phyloP scores from a whole-genome alignment of 805 yeast genomes.

The Wickerhamiella occidentalis region DNA sequence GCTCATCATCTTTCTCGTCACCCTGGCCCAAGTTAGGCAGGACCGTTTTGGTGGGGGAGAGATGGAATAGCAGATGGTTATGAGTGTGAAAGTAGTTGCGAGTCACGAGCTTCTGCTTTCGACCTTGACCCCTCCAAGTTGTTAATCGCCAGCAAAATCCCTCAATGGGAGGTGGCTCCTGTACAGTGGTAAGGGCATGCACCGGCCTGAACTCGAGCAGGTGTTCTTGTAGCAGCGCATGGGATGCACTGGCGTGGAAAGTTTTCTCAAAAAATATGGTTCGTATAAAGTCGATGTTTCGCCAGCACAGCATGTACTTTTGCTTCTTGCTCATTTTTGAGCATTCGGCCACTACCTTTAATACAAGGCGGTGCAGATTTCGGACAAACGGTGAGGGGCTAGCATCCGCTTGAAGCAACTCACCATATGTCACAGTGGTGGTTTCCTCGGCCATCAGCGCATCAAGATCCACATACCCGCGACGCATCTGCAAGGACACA shows the following conservation, averaged over 20 bases:
- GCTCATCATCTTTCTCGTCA: conserved; percentile 10
- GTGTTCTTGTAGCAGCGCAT: conserved; percentile 36
- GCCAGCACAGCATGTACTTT: conserved; percentile 29
- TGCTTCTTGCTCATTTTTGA: neutral
- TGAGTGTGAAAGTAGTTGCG: conserved; percentile 52
- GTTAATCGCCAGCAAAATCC: conserved; percentile 60
- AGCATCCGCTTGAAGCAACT: conserved; percentile 12
- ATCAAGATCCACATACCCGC: neutral
- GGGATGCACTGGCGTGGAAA: conserved; percentile 33
- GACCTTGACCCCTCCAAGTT: conserved; percentile 36
- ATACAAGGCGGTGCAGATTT: conserved; percentile 11
- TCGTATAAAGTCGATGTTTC: conserved; percentile 62
- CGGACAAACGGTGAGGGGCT: conserved; percentile 12
- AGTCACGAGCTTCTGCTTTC: conserved; percentile 34
- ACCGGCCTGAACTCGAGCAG: conserved; percentile 48
- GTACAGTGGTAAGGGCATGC: conserved; percentile 16
- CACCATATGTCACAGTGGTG: conserved; percentile 12
- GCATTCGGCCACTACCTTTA: conserved; percentile 2
- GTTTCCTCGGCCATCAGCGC: neutral
- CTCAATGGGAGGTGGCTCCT: conserved; percentile 67
- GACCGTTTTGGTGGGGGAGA: conserved; percentile 40
- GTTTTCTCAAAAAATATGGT: conserved; percentile 44
- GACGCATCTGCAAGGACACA: conserved; percentile 3
- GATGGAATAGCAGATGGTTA: conserved; percentile 49
- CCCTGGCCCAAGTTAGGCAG: conserved; percentile 38